Percentiles rank a stretch among this genome's conserved stretches.
Evolutionary conservation across 371 early-diverging fungal genomes (phyloP).

Genomic region (Umbelopsis sp.): DNA sequence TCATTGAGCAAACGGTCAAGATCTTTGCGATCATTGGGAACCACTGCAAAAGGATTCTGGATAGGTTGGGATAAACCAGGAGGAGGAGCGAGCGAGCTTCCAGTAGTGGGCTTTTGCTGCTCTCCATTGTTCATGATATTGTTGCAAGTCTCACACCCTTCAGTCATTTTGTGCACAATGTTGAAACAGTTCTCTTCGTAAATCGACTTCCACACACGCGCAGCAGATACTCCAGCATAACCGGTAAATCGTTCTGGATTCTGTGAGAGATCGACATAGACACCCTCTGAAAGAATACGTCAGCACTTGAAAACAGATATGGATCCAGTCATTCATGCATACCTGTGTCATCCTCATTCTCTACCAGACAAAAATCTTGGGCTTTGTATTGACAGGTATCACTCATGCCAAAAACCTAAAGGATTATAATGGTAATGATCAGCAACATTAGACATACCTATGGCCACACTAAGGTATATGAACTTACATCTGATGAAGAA

Average conservation of each 20-base stretch:
- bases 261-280: conserved; percentile 85
- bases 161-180: conserved; percentile 66
- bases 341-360: conserved; percentile 76
- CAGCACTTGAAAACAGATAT: background rate
- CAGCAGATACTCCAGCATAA: conserved; percentile 88
- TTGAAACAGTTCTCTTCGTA: conserved; percentile 96
- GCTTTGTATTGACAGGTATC: conserved; percentile 67
- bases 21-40: conserved; percentile 34
- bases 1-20: conserved; percentile 48
- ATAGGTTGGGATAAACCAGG: conserved; percentile 3
- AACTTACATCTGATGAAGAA: conserved; percentile 50
- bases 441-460: background rate
- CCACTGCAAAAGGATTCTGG: conserved; percentile 37
- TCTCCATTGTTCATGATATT: conserved; percentile 35
- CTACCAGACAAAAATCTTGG: conserved; percentile 89
- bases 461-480: background rate
- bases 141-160: conserved; percentile 51
- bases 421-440: background rate
- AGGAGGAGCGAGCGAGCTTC: conserved; percentile 10
- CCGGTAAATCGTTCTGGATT: conserved; percentile 98
- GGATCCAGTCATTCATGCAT: conserved; percentile 19
- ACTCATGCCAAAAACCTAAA: conserved; percentile 55
- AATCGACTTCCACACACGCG: conserved; percentile 91
- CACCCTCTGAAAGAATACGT: conserved; percentile 59
- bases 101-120: background rate